Evolutionary conservation across 768 basidiomycete species (phyloP), one percentile per base, ranked within the genome.

Genomic region (Hericium coralloides): DNA sequence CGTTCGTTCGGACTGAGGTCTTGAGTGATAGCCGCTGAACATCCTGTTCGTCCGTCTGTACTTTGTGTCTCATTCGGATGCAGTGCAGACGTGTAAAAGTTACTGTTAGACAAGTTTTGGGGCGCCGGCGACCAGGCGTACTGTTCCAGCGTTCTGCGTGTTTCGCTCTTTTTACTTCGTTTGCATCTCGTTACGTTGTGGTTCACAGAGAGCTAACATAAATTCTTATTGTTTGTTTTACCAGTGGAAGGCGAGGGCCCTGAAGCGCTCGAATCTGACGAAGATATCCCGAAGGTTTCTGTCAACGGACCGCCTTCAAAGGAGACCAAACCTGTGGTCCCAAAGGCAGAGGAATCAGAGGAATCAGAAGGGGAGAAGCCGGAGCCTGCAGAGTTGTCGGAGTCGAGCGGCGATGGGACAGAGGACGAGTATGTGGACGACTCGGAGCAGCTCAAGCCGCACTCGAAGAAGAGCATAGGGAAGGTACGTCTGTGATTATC

Each of bases 241-340:
- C 55, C 68, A 91, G 89, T 82, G 82, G 69, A 77, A 61, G 91
- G 87, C 86, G 88, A 92, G 66, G 85, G 81, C 1, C 70, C 75
- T 25, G 81, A 82, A 18, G 81, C 78, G 4, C 60, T 84, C 47
- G 81, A 66, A 4, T 70, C 63, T 52, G 61, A 66, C 23, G 49
- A 66, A 51, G 54, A 62, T 50, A 10, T 36, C 1, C 45, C 50
- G 38, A 38, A 50, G 55, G 54, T 53, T 36, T 52, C 31, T 62
- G 41, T 68, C 73, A 43, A 71, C 73, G 64, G 67, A 68, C 22
- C 12, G 22, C 15, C 43, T 8, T 12, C 43, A 45, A 45, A 45
- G 15, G 23, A 23, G 26, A 25, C 8, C 9, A 25, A 10, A 17
- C 20, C 49, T 25, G 49, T 50, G 36, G 56, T 67, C 31, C 31